These are phyloP conservation scores for Farysia itapuensis DNA, from an alignment of 1,284 basidiomycete genomes.

Conservation along the genomic window DNA sequence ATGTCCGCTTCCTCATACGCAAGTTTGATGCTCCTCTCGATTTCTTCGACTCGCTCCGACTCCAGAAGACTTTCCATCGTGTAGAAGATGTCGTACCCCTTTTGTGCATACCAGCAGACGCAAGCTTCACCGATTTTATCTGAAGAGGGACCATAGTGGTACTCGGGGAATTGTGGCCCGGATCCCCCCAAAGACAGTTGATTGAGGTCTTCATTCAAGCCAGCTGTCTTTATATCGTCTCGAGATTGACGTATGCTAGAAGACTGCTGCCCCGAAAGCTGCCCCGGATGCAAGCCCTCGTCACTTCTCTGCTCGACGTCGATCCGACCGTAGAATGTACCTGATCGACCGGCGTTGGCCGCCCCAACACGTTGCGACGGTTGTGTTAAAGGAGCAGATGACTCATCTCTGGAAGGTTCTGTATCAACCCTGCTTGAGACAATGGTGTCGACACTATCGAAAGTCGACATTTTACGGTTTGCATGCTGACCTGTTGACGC, in stretches of 20 bases:
- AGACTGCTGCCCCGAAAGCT: neutral
- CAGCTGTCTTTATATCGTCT: slow-evolving; percentile 4
- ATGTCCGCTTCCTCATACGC: slow-evolving; percentile 18
- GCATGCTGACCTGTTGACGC: neutral
- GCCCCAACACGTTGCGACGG: neutral
- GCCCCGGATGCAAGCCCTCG: neutral
- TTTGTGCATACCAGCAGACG: slow-evolving; percentile 81
- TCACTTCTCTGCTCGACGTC: neutral
- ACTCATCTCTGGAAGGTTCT: slow-evolving; percentile 1
- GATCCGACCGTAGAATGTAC: neutral
- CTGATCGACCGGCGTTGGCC: neutral
- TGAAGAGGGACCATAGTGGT: slow-evolving; percentile 69
- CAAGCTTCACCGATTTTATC: slow-evolving; percentile 89
- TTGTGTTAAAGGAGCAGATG: too few species aligned
- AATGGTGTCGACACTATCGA: slow-evolving; percentile 51
- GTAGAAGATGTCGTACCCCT: slow-evolving; percentile 75
- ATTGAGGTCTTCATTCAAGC: slow-evolving; percentile 5
- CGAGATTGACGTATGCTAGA: neutral
- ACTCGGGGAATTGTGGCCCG: slow-evolving; percentile 8
- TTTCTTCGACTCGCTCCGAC: slow-evolving; percentile 23
- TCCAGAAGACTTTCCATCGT: slow-evolving; percentile 66
- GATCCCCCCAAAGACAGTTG: neutral
- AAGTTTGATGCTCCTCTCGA: slow-evolving; percentile 26
- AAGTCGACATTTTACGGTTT: neutral
- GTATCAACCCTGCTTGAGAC: slow-evolving; percentile 11